A percentile compares a stretch with the other conserved stretches of the same genome.
phyloP scores from a whole-genome alignment of 2,329 filamentous ascomycete genomes.

The Beauveria sp. region DNA sequence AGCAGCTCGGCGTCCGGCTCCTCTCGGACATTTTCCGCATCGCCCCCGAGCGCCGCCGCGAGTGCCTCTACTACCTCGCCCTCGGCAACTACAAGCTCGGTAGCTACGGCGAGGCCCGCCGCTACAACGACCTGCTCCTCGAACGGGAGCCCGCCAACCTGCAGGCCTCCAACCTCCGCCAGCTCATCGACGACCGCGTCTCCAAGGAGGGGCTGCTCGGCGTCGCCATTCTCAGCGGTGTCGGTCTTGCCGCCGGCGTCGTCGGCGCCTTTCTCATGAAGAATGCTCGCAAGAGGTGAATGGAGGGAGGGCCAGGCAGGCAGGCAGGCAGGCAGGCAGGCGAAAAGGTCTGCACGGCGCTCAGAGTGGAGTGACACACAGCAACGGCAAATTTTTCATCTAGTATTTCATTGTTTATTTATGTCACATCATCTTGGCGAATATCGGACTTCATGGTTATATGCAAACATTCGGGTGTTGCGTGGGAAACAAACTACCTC shows the following conservation, averaged over 20 bases:
- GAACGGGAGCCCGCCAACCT: slow-evolving; percentile 88
- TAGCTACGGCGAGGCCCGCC: slow-evolving; percentile 89
- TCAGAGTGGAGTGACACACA: background rate
- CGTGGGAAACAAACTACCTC: background rate
- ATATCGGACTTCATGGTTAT: background rate
- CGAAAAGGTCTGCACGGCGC: background rate
- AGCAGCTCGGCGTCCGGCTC: slow-evolving; percentile 88
- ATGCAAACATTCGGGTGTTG: background rate
- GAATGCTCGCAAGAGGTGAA: slow-evolving; percentile 56
- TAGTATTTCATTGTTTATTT: background rate
- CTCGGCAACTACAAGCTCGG: slow-evolving; percentile 97
- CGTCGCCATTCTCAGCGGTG: slow-evolving; percentile 87
- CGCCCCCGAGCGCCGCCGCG: slow-evolving; percentile 83
- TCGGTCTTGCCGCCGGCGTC: slow-evolving; percentile 88
- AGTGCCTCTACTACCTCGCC: slow-evolving; percentile 97
- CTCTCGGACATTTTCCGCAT: slow-evolving; percentile 95
- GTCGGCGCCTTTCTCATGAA: slow-evolving; percentile 81
- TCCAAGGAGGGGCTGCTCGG: slow-evolving; percentile 90
- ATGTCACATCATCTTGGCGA: slow-evolving; percentile 1
- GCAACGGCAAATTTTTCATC: background rate
- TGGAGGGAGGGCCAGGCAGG: no score
- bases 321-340: no score
- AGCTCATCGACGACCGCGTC: slow-evolving; percentile 92
- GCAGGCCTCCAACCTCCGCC: slow-evolving; percentile 78
- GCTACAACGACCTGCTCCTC: slow-evolving; percentile 88